A percentile compares a stretch with the other conserved stretches of the same genome.
Conservation (phyloP, 2,329 filamentous ascomycete genomes). For the Pestalotiopsis sp. region DNA sequence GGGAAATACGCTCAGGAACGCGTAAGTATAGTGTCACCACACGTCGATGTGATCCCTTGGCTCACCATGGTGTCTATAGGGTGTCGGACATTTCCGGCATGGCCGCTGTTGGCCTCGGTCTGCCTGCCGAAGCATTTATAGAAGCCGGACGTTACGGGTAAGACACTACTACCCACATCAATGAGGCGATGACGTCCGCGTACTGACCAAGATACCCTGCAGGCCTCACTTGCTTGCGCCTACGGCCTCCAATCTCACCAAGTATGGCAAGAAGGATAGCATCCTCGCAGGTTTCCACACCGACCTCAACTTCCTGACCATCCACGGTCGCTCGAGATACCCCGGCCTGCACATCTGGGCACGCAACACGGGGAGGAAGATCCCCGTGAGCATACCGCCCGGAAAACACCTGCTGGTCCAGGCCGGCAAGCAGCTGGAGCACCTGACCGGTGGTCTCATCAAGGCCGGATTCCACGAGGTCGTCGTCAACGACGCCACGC, state of each 20-base stretch:
- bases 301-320: conserved; percentile 67
- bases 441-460: conserved; percentile 62
- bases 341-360: conserved; percentile 66
- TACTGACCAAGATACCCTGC: background rate
- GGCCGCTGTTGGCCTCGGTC: conserved; percentile 57
- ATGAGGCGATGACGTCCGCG: background rate
- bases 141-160: conserved; percentile 59
- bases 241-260: conserved; percentile 59
- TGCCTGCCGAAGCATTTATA: conserved; percentile 55
- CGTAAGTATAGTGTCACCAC: conserved; percentile 41
- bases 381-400: conserved; percentile 59
- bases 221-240: conserved; percentile 65
- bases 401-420: conserved; percentile 63
- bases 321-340: conserved; percentile 65
- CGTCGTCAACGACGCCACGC: conserved; percentile 56
- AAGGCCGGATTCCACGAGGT: conserved; percentile 67
- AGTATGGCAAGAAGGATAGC: conserved; percentile 56
- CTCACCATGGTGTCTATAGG: conserved; percentile 28
- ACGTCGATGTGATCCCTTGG: background rate
- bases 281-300: conserved; percentile 67
- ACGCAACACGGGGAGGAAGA: conserved; percentile 61
- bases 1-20: conserved; percentile 62
- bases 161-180: conserved; percentile 19
- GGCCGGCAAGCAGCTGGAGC: conserved; percentile 65
- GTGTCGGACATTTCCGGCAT: conserved; percentile 62